Conservation (phyloP, 208 protist genomes). For the Sergeia podlipaevii region DNA sequence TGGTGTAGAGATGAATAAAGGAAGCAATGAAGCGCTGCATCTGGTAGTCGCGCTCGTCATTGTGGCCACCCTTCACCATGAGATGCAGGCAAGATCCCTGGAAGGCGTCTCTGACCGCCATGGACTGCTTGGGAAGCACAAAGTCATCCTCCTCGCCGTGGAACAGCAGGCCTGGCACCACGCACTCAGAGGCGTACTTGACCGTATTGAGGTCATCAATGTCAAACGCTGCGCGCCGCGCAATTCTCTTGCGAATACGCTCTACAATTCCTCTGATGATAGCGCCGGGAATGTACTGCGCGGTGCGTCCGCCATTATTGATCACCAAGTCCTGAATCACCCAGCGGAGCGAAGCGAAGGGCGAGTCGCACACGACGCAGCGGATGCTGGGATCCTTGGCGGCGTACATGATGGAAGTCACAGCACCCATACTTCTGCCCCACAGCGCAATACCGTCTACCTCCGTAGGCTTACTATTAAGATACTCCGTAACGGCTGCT, state of each 20-base stretch:
- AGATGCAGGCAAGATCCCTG: conserved; percentile 58
- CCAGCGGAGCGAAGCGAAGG: conserved; percentile 85
- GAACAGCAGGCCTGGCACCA: conserved; percentile 86
- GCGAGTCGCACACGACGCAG: conserved; percentile 92
- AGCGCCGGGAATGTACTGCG: conserved; percentile 60
- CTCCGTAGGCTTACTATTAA: conserved; percentile 40
- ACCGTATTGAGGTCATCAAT: conserved; percentile 89
- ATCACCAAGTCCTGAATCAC: conserved; percentile 84
- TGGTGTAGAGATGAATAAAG: conserved; percentile 83
- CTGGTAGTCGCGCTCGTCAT: conserved; percentile 77
- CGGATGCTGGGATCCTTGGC: conserved; percentile 84
- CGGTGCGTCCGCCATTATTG: conserved; percentile 30
- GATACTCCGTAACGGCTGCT: conserved; percentile 80
- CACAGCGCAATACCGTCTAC: conserved; percentile 85
- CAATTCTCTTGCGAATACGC: conserved; percentile 84
- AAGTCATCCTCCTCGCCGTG: conserved; percentile 92
- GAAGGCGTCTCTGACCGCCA: conserved; percentile 57
- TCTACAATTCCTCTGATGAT: conserved; percentile 79
- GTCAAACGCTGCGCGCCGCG: conserved; percentile 89
- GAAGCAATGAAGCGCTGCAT: conserved; percentile 70
- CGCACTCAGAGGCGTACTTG: conserved; percentile 78
- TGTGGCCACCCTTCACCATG: conserved; percentile 90
- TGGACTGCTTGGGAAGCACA: conserved; percentile 78
- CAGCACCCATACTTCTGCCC: conserved; percentile 95
- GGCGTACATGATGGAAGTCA: conserved; percentile 94